phyloP scores from a whole-genome alignment of 2,329 filamentous ascomycete genomes.

The Cordyceps fumosorosea region DNA sequence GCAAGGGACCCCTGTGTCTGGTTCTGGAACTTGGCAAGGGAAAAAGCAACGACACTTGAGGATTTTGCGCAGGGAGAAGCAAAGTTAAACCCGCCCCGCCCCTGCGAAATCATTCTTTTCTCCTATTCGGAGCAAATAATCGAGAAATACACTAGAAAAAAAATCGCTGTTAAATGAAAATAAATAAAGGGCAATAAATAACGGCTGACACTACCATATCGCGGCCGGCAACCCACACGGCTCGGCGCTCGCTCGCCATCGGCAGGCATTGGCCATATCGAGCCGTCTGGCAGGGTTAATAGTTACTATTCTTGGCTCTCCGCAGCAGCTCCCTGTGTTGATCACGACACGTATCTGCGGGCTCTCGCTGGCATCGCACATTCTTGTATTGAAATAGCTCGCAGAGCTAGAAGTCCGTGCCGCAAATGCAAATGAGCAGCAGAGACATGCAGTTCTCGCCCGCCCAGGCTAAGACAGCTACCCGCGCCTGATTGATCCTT shows the following conservation, averaged over 20 bases:
- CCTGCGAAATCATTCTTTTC: too few relatives aligned
- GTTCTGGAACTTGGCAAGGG: too few relatives aligned
- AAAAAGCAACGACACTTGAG: too few relatives aligned
- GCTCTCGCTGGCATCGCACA: not conserved
- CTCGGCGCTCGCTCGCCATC: not conserved
- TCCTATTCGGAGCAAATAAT: too few relatives aligned
- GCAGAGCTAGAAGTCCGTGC: not conserved
- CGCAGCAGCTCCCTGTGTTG: not conserved
- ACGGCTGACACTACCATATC: not conserved
- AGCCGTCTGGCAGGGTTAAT: not conserved
- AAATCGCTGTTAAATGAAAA: too few relatives aligned
- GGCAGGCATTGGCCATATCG: not conserved
- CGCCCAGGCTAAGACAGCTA: not conserved
- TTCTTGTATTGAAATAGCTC: slow-evolving; percentile 1
- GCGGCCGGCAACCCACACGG: not conserved
- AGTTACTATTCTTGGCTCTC: not conserved
- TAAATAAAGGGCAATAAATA: not conserved
- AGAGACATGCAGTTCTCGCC: slow-evolving; percentile 8
- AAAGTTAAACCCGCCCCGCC: too few relatives aligned
- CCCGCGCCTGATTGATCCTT: not conserved
- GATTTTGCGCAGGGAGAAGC: too few relatives aligned
- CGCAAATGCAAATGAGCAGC: slow-evolving; percentile 8
- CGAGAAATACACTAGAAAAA: too few relatives aligned
- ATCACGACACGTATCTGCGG: slow-evolving; percentile 6
- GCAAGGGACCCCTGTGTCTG: too few relatives aligned